Evolutionary conservation across 805 yeast genomes (phyloP).

Genomic region (Kodamaea jinghongensis): DNA sequence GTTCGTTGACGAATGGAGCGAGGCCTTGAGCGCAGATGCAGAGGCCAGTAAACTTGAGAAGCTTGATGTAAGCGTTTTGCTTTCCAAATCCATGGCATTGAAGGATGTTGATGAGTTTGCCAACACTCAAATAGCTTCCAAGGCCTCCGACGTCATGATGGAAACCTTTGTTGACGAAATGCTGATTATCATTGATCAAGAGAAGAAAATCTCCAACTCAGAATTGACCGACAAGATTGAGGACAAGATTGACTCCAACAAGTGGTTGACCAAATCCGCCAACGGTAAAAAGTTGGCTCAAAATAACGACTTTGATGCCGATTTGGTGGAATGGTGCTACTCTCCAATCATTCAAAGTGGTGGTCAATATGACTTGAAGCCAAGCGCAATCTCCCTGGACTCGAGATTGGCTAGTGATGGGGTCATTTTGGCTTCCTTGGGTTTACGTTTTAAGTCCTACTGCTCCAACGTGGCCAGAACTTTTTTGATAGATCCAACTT

Average conservation of each 20-base stretch:
- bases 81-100: constrained; percentile 57
- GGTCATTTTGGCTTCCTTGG: constrained; percentile 78
- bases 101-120: constrained; percentile 80
- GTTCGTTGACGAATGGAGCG: constrained; percentile 78
- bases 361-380: constrained; percentile 76
- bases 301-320: constrained; percentile 62
- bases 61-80: constrained; percentile 35
- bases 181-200: constrained; percentile 86
- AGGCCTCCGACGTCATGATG: constrained; percentile 76
- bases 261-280: constrained; percentile 55
- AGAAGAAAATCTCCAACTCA: constrained; percentile 67
- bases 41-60: constrained; percentile 6
- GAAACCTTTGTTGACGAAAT: constrained; percentile 81
- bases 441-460: constrained; percentile 82
- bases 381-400: constrained; percentile 74
- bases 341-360: constrained; percentile 90
- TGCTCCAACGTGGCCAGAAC: constrained; percentile 88
- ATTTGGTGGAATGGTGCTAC: constrained; percentile 87
- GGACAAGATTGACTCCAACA: constrained; percentile 71
- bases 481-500: constrained; percentile 84
- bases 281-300: constrained; percentile 54
- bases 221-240: constrained; percentile 75
- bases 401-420: constrained; percentile 65
- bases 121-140: constrained; percentile 65
- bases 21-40: constrained; percentile 21